Percentiles rank a stretch among this genome's conserved stretches.
Evolutionary conservation across 805 yeast genomes (phyloP).

Genomic region (Hanseniaspora vineae): DNA sequence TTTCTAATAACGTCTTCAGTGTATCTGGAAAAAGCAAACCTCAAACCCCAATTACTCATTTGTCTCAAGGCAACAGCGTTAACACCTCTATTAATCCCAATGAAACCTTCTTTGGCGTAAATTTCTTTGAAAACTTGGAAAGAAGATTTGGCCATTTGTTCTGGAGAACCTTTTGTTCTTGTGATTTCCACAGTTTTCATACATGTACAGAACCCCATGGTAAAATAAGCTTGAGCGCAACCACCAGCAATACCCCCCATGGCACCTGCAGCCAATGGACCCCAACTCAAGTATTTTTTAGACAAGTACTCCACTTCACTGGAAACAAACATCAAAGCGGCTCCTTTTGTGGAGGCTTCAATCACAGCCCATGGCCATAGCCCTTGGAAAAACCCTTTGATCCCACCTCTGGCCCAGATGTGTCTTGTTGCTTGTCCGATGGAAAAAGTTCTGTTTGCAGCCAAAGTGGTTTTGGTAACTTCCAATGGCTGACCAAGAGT

Average conservation of each 20-base stretch:
- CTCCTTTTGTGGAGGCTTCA: constrained; percentile 98
- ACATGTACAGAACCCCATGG: constrained; percentile 97
- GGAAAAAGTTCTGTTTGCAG: constrained; percentile 74
- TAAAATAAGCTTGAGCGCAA: constrained; percentile 87
- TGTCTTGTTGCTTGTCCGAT: constrained; percentile 54
- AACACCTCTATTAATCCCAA: constrained; percentile 95
- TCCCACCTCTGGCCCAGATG: constrained; percentile 91
- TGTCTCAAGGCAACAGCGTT: constrained; percentile 98
- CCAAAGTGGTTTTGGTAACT: constrained; percentile 95
- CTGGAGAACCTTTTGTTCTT: constrained; percentile 59
- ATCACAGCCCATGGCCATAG: constrained; percentile 99
- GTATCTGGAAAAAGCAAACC: constrained; percentile 85
- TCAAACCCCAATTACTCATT: constrained; percentile 98
- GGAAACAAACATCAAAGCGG: constrained; percentile 82
- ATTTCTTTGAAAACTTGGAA: constrained; percentile 81
- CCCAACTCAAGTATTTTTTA: constrained; percentile 43
- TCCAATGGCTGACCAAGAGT: constrained; percentile 95
- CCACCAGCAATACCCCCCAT: constrained; percentile 96
- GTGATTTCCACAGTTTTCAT: constrained; percentile 99
- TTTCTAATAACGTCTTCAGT: constrained; percentile 77
- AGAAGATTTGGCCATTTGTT: constrained; percentile 53
- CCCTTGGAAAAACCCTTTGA: constrained; percentile 90
- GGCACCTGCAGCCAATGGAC: constrained; percentile 74
- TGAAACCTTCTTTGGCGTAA: constrained; percentile 72
- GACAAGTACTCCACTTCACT: constrained; percentile 81